A percentile compares a stretch with the other conserved stretches of the same genome.
Evolutionary conservation across 1,139 yeast genomes (phyloP).

Genomic region (Petasospora rhodanensis): DNA sequence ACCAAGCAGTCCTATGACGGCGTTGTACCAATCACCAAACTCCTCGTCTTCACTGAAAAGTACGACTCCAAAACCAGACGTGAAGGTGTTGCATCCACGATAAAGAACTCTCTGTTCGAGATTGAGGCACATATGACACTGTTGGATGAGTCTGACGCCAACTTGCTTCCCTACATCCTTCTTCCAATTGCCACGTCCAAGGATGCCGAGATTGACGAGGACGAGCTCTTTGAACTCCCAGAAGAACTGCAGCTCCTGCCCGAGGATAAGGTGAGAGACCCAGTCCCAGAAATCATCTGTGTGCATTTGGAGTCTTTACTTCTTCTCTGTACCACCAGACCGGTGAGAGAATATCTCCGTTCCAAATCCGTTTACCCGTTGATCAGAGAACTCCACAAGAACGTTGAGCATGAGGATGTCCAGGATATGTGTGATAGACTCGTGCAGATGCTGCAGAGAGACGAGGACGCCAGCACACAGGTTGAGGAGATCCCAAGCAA

Average conservation of each 20-base stretch:
- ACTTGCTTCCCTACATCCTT: slow-evolving; percentile 74
- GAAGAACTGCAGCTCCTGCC: slow-evolving; percentile 82
- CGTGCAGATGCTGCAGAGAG: slow-evolving; percentile 89
- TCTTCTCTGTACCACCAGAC: slow-evolving; percentile 69
- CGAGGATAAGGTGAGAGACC: slow-evolving; percentile 74
- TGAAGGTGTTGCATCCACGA: slow-evolving; percentile 90
- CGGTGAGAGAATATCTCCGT: slow-evolving; percentile 71
- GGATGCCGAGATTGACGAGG: slow-evolving; percentile 60
- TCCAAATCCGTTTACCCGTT: slow-evolving; percentile 77
- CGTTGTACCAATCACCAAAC: slow-evolving; percentile 76
- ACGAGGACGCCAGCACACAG: slow-evolving; percentile 51
- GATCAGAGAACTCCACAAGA: slow-evolving; percentile 79
- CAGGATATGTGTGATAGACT: slow-evolving; percentile 66
- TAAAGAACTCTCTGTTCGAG: slow-evolving; percentile 86
- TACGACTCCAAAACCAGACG: slow-evolving; percentile 76
- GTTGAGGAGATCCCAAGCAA: slow-evolving; percentile 49
- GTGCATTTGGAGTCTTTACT: slow-evolving; percentile 75
- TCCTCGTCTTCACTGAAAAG: slow-evolving; percentile 79
- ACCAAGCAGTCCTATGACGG: slow-evolving; percentile 67
- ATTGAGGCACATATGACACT: slow-evolving; percentile 60
- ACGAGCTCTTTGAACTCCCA: slow-evolving; percentile 83
- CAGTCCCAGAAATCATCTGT: slow-evolving; percentile 57
- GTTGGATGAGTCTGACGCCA: slow-evolving; percentile 55
- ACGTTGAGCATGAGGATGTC: slow-evolving; percentile 57
- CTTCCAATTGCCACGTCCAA: slow-evolving; percentile 85